Evolutionary conservation across 2,329 filamentous ascomycete genomes (phyloP).

Genomic region (Talaromyces sp.): DNA sequence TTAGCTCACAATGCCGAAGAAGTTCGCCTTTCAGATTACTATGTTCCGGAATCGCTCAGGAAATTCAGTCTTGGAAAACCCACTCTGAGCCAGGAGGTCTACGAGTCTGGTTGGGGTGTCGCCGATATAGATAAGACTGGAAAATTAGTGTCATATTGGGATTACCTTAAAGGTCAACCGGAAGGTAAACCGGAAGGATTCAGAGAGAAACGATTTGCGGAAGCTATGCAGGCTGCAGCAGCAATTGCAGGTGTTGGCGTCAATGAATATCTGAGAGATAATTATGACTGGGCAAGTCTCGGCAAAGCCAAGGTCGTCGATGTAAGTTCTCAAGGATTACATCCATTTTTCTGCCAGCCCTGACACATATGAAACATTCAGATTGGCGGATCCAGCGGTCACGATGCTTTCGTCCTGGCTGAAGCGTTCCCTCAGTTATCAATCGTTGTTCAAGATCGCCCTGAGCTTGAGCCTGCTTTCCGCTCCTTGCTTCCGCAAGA

Average conservation of each 20-base stretch:
- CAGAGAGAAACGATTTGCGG: not conserved
- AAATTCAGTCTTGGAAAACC: constrained; percentile 1
- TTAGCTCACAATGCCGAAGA: not conserved
- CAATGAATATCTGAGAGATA: not conserved
- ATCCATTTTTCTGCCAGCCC: too few species aligned
- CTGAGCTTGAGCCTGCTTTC: not conserved
- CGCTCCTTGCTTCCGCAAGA: not conserved
- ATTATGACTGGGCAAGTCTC: constrained; percentile 16
- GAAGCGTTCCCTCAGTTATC: constrained; percentile 5
- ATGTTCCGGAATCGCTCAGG: not conserved
- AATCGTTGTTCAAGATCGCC: constrained; percentile 17
- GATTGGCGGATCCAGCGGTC: constrained; percentile 18
- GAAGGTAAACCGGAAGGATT: not conserved
- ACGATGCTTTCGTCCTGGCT: constrained; percentile 11
- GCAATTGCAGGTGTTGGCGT: not conserved
- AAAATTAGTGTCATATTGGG: not conserved
- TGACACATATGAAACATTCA: not conserved
- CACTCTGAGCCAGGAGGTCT: not conserved
- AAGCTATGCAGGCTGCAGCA: not conserved
- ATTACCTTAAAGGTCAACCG: not conserved
- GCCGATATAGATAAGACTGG: not conserved
- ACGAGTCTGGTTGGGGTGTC: not conserved
- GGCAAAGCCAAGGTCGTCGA: constrained; percentile 16
- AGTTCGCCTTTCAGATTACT: not conserved
- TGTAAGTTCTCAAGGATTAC: constrained; percentile 13